Conservation (phyloP, 2,329 filamentous ascomycete species). For the Penicillium digitatum region DNA sequence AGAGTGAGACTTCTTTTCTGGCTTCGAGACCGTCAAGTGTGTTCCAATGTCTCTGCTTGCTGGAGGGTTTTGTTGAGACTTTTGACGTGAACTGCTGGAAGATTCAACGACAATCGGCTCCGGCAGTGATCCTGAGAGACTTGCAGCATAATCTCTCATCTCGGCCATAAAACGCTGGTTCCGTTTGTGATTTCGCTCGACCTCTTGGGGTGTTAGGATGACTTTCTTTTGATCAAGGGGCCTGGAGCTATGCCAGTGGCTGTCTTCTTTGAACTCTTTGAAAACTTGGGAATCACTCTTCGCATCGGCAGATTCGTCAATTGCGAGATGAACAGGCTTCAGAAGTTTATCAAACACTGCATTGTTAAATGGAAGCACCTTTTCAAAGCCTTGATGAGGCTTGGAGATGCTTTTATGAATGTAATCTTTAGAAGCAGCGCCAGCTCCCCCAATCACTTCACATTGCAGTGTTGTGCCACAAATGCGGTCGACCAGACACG, state of each 20-base stretch:
- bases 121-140: conserved; percentile 49
- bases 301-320: conserved; percentile 10
- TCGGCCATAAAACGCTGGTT: conserved; percentile 66
- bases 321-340: conserved; percentile 20
- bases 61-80: not conserved
- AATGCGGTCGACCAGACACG: not conserved
- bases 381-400: not conserved
- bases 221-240: conserved; percentile 25
- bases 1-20: not conserved
- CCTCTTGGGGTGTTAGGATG: conserved; percentile 12
- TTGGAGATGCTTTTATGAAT: not conserved
- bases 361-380: conserved; percentile 26
- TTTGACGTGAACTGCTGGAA: not conserved
- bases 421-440: not conserved
- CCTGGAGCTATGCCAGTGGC: conserved; percentile 35
- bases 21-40: not conserved
- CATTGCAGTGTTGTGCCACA: conserved; percentile 1
- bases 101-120: conserved; percentile 9
- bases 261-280: conserved; percentile 29
- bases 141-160: conserved; percentile 65
- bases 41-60: not conserved
- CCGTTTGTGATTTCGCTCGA: conserved; percentile 27
- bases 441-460: not conserved
- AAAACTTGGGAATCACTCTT: conserved; percentile 8
- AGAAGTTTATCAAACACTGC: conserved; percentile 28